Base-by-base conservation (phyloP, 2,329 filamentous ascomycete species). In the Ampelomyces quisqualis region DNA sequence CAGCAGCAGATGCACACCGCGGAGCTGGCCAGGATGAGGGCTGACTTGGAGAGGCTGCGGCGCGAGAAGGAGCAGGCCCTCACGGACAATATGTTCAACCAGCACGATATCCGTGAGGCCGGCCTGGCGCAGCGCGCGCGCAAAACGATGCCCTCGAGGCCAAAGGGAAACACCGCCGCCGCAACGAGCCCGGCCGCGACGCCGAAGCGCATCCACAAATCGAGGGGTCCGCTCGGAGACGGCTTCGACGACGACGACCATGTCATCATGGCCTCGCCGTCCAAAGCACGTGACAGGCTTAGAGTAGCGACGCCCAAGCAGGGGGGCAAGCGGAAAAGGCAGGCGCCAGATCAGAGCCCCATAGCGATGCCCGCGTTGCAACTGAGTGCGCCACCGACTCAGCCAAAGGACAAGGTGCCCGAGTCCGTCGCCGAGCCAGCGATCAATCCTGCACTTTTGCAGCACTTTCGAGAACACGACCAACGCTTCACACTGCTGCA, bases 71-170 rank as follows among this genome's bases (percentile, higher is more conserved):
- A 83, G 54, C 80, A 76, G 44, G 79, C 80, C 34, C 74, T 80
- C 40, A 88, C 84, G 1, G 84, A 88, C 62, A 78, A 85, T 45
- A 77, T 84, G 49, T 93, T 93, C 60, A 73, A 86, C 19, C 80
- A 84, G 58, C 80, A 86, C 49, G 87, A 91, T 57, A 77, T 76
- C 26, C 84, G 88, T 51, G 82, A 81, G 48, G 66, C 73, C 3
- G 71, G 76, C 49, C 58, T 62, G 40, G 43, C 57, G 7, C 65
- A 56, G 41, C 70, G 74, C 31, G 62, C 71, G 64, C 79, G 40
- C 51, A 56, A 46, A 41, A 42, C 31, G 11, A 46, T 59, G 37
- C 40, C 57, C 6, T 36, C 61, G n/a, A 30, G 57, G n/a, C 43
- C 59, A 7, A 66, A 62, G 47, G 34, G 57, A 13, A 32, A 36